Evolutionary conservation across 1,284 basidiomycete species (phyloP).

Genomic region (Ganoderma lucidum): DNA sequence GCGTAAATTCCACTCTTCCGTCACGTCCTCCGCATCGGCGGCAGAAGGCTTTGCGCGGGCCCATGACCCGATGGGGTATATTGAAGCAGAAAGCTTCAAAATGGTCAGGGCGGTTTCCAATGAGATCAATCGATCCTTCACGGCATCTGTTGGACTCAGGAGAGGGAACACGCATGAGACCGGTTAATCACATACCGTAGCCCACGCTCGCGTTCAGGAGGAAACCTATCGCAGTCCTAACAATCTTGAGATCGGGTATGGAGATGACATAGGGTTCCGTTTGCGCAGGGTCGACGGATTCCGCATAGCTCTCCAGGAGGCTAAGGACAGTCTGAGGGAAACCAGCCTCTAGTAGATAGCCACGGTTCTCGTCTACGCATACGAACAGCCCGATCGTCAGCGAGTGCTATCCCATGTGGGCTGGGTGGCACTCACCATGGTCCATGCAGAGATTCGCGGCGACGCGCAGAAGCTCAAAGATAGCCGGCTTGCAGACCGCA

Average conservation of each 20-base stretch:
- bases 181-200: constrained; percentile 61
- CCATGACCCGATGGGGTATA: constrained; percentile 79
- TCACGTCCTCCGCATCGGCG: constrained; percentile 37
- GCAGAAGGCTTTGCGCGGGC: constrained; percentile 31
- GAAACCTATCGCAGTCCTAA: constrained; percentile 82
- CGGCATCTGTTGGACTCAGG: constrained; percentile 61
- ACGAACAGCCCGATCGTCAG: constrained; percentile 14
- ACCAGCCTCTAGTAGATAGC: constrained; percentile 69
- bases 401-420: constrained; percentile 21
- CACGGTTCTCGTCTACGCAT: constrained; percentile 67
- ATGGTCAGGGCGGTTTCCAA: constrained; percentile 73
- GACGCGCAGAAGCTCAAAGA: constrained; percentile 76
- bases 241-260: constrained; percentile 70
- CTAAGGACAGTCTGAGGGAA: constrained; percentile 72
- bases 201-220: constrained; percentile 83
- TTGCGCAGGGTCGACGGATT: constrained; percentile 54
- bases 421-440: constrained; percentile 59
- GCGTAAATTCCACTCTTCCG: constrained; percentile 73
- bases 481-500: constrained; percentile 49
- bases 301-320: constrained; percentile 74
- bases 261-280: constrained; percentile 57
- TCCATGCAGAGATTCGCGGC: constrained; percentile 85
- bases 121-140: constrained; percentile 71
- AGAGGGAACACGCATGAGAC: background rate
- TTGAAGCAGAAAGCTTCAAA: constrained; percentile 68